phyloP scores from a whole-genome alignment of 2,329 filamentous ascomycete genomes.

The Rosellinia necatrix region DNA sequence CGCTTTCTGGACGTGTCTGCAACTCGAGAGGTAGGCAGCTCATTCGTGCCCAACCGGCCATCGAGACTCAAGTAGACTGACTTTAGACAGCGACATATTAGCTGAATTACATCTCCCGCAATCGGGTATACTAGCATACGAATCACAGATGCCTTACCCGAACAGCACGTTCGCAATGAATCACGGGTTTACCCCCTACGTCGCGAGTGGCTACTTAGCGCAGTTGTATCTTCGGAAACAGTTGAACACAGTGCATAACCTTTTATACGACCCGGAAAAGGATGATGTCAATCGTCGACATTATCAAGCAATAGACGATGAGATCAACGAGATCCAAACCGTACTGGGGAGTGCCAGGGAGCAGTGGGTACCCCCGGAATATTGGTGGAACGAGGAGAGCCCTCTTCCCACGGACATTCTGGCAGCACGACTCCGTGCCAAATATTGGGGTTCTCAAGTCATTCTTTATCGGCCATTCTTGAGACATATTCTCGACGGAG shows the following conservation, averaged over 20 bases:
- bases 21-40: conserved; percentile 75
- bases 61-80: conserved; percentile 31
- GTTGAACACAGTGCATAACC: conserved; percentile 65
- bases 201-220: conserved; percentile 64
- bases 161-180: conserved; percentile 54
- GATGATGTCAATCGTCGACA: conserved; percentile 30
- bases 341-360: conserved; percentile 49
- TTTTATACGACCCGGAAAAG: conserved; percentile 54
- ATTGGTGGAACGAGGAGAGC: conserved; percentile 68
- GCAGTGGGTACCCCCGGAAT: conserved; percentile 55
- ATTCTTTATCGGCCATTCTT: conserved; percentile 85
- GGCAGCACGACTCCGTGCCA: conserved; percentile 81
- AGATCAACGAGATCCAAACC: conserved; percentile 53
- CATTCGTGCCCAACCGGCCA: neutral
- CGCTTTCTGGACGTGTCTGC: conserved; percentile 91
- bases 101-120: conserved; percentile 76
- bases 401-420: conserved; percentile 77
- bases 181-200: conserved; percentile 50
- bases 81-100: conserved; percentile 74
- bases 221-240: conserved; percentile 69
- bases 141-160: conserved; percentile 69
- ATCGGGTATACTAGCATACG: conserved; percentile 64
- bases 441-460: conserved; percentile 91
- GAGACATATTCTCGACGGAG: conserved; percentile 56
- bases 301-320: conserved; percentile 39